Evolutionary conservation across 148 eudicot genomes (phyloP), one percentile per base, ranked within the genome.

Genomic region (Pharnaceum exiguum): DNA sequence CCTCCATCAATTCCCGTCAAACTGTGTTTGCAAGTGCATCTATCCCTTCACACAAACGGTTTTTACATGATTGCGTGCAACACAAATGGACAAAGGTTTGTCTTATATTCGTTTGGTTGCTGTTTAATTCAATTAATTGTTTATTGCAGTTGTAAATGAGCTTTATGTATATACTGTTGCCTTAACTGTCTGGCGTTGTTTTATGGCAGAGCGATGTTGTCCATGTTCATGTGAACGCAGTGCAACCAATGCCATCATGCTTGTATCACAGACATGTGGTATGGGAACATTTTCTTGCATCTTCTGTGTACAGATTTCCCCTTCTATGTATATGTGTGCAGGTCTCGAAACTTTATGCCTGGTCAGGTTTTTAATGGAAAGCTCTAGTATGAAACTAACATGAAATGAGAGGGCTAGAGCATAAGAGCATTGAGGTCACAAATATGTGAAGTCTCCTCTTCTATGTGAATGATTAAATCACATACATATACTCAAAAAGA

Each of bases 21-120:
- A 93, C 98, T 58, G 72, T 93, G 22, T 85, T 93, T 75, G 96
- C 98, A 15, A 93, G 98, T 75, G 98, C 98, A 65, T 88, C 96
- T 35, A 75, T 93, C 69, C 98, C 98, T 43, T 96, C 88, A 61
- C 98, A 88, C 59, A 88, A 65, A 44, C 90, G 75, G 55, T 93
- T 93, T 70, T 35, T 85, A 17, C 68, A 71, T 60, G 94, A 88
- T 69, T 93, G 98, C 70, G 76, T 85, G 27, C 94, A 88, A 62
- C 94, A 88, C 63, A 93, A 93, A 63, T 93, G 98, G 98, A 88
- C 98, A 71, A 93, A 88, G 98, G 98, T 91, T 29, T 32, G 53
- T 29, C 38, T 29, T 18, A 24, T 31, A 25, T 57, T 26, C 24
- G 10, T n/a, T 28, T 30, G 47, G 25, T 17, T 35, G 0, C 48